Evolutionary conservation across 108 stramenopile genomes (phyloP), one percentile per base, ranked within the genome.

Genomic region (Skeletonema tropicum): DNA sequence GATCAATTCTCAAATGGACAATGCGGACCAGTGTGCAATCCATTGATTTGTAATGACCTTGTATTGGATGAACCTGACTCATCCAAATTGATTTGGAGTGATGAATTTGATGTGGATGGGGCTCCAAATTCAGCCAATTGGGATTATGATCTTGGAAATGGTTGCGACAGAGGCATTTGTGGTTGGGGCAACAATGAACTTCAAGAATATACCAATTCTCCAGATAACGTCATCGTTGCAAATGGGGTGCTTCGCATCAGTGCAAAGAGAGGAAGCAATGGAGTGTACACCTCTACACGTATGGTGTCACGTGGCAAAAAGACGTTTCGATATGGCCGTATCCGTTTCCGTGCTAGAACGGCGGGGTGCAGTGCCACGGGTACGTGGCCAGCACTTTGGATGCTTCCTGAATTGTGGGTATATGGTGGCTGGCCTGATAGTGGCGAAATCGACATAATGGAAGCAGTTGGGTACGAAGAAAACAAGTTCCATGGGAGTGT

Each of bases 391-490:
- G 84, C 80, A 23, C 55, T 80, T 39, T 85, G 84, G 84, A 63
- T 85, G 38, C 69, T 79, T 19, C 83, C 78, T 10, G 62, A 78
- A 39, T 23, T 57, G 12, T 36, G 30, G 15, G 15, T 31, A 0
- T 80, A 73, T 63, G 79, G 84, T 46, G 55, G 33, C 17, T 85
- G 84, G 84, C 84, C 84, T 23, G 57, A 36, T 0, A 77, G 76
- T 29, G 84, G 84, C 15, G 84, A 85, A 59, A 81, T 85, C 31
- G 84, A 85, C 60, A 66, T 82, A 19, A 73, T 85, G 84, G 84
- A 85, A 57, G 49, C 79, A 30, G 68, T 80, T 38, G 84, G 84
- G 6, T 60, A 80, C n/a, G 84, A 64, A 39, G 36, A 35, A 2
- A 49, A 77, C 33, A 57, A 5, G 32, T 62, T 81, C 31, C 57